Evolutionary conservation across 2,329 filamentous ascomycete species (phyloP).

Genomic region (Alternaria arborescens): DNA sequence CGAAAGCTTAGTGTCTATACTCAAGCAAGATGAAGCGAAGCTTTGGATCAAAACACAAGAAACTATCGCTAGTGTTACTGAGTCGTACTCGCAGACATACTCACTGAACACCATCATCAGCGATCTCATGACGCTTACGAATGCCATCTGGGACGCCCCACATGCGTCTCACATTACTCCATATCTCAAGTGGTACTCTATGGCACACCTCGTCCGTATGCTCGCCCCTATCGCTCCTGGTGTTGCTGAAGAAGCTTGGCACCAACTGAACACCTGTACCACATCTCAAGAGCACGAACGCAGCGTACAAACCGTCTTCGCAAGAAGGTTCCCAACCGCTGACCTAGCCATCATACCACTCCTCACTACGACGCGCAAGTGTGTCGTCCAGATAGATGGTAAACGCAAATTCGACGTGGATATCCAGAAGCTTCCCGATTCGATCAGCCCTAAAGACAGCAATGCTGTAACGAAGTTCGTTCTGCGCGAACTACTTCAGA

Average conservation of each 20-base stretch:
- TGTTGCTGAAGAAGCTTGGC: slow-evolving; percentile 83
- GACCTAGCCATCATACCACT: slow-evolving; percentile 60
- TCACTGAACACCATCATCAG: slow-evolving; percentile 85
- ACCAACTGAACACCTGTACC: slow-evolving; percentile 57
- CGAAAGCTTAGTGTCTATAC: slow-evolving; percentile 10
- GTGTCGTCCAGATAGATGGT: slow-evolving; percentile 82
- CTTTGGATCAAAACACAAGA: slow-evolving; percentile 74
- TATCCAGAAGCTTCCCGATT: slow-evolving; percentile 62
- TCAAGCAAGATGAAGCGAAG: slow-evolving; percentile 45
- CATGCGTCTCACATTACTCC: slow-evolving; percentile 50
- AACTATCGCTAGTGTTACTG: slow-evolving; percentile 72
- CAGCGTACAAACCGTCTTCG: slow-evolving; percentile 52
- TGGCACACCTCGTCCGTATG: slow-evolving; percentile 70
- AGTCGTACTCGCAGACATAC: slow-evolving; percentile 75
- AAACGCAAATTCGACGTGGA: slow-evolving; percentile 74
- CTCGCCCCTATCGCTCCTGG: slow-evolving; percentile 82
- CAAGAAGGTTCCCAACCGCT: slow-evolving; percentile 65
- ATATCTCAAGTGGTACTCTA: slow-evolving; percentile 60
- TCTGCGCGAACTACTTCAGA: slow-evolving; percentile 67
- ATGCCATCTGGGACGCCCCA: slow-evolving; percentile 56
- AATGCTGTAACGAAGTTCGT: slow-evolving; percentile 66
- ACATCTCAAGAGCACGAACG: not conserved
- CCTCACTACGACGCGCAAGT: slow-evolving; percentile 62
- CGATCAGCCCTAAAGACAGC: slow-evolving; percentile 3
- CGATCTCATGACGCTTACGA: slow-evolving; percentile 83